Conservation (phyloP, 306 rosid genomes). For the Prunus campanulata region DNA sequence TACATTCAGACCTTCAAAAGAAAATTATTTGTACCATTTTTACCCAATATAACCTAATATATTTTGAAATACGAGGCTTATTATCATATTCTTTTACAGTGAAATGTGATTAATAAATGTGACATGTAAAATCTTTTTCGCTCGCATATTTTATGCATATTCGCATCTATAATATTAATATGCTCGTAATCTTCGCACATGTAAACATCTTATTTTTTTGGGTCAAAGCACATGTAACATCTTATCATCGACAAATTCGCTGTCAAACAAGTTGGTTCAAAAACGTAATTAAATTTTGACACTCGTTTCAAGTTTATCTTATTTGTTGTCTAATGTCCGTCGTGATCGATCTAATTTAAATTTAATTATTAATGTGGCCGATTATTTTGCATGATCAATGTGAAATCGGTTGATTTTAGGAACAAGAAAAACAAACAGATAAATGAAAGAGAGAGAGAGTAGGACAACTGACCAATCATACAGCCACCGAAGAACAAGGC, state of each 20-base stretch:
- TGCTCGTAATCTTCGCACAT: neutral
- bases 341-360: too few species aligned
- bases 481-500: constrained; percentile 91
- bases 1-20: too few species aligned
- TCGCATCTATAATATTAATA: too few species aligned
- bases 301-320: neutral
- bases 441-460: neutral
- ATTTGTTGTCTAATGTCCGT: neutral
- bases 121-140: too few species aligned
- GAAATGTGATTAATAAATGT: too few species aligned
- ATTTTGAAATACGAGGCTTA: too few species aligned
- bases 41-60: too few species aligned
- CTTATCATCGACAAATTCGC: neutral
- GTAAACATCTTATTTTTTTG: neutral
- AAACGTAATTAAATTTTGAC: neutral
- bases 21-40: too few species aligned
- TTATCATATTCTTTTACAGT: too few species aligned
- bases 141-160: too few species aligned
- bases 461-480: constrained; percentile 74
- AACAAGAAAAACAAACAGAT: neutral
- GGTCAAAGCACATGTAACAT: neutral
- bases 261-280: neutral
- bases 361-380: too few species aligned
- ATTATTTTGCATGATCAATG: too few species aligned
- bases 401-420: neutral